These are phyloP conservation scores for Hypoxylon crocopeplum DNA, from an alignment of 495 filamentous ascomycete species.

Conservation along the genomic window DNA sequence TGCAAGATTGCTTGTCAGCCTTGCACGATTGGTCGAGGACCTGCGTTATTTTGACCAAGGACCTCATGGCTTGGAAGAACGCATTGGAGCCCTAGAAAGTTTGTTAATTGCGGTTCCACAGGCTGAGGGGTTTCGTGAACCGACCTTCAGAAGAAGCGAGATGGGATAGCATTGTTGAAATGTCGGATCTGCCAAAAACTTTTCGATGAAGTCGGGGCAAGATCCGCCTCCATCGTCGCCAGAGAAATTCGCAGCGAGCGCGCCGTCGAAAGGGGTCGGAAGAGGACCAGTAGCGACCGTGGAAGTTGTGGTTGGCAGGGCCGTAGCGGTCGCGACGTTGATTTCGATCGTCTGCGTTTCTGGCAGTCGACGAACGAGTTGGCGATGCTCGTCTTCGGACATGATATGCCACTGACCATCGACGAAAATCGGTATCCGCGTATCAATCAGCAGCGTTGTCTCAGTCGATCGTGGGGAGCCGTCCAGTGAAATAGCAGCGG, in stretches of 20 bases:
- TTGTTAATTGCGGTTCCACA: constrained; percentile 37
- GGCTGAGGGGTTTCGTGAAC: constrained; percentile 10
- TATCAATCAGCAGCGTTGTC: constrained; percentile 46
- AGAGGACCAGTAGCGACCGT: constrained; percentile 50
- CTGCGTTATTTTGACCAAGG: constrained; percentile 67
- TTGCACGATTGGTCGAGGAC: constrained; percentile 76
- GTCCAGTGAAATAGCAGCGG: constrained; percentile 39
- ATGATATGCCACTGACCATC: constrained; percentile 49
- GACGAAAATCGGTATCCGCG: constrained; percentile 40
- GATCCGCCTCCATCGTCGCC: constrained; percentile 43
- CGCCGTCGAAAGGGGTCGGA: constrained; percentile 75
- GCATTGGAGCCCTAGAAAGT: constrained; percentile 56
- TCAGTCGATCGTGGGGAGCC: constrained; percentile 40
- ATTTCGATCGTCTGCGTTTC: constrained; percentile 45
- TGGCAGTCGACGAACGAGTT: constrained; percentile 24
- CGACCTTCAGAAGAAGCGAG: constrained; percentile 72
- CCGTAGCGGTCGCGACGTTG: constrained; percentile 44
- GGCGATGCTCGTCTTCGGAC: constrained; percentile 42
- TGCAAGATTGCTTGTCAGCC: constrained; percentile 66
- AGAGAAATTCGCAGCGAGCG: constrained; percentile 70
- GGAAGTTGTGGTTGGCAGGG: constrained; percentile 34
- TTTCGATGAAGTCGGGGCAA: constrained; percentile 73
- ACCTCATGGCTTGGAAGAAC: constrained; percentile 78
- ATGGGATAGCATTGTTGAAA: constrained; percentile 76
- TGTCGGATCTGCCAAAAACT: constrained; percentile 66